Conservation (phyloP, 208 protist genomes). For the Trypanosoma brucei region DNA sequence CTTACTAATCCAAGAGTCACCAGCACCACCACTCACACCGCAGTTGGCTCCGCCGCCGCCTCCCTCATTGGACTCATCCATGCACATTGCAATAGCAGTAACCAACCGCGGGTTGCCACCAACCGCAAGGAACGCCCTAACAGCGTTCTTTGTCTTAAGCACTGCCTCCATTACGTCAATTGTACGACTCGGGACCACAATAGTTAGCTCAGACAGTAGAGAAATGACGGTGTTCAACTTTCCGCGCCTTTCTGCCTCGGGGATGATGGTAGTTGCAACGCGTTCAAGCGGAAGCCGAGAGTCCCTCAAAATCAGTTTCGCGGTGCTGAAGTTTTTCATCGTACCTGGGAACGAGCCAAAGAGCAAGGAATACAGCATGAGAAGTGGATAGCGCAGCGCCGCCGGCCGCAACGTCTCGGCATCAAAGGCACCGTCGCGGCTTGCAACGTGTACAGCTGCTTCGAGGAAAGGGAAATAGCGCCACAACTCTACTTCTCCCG, state of each 20-base stretch:
- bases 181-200: slow-evolving; percentile 44
- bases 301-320: slow-evolving; percentile 59
- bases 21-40: slow-evolving; percentile 1
- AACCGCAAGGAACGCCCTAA: slow-evolving; percentile 60
- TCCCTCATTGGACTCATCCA: slow-evolving; percentile 72
- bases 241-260: slow-evolving; percentile 60
- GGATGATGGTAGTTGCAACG: slow-evolving; percentile 54
- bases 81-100: slow-evolving; percentile 86
- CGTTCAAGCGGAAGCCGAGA: slow-evolving; percentile 57
- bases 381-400: slow-evolving; percentile 57
- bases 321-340: slow-evolving; percentile 72
- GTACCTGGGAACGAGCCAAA: slow-evolving; percentile 62
- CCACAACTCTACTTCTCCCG: slow-evolving; percentile 69
- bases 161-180: slow-evolving; percentile 74
- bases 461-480: slow-evolving; percentile 75
- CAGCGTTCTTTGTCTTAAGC: slow-evolving; percentile 55
- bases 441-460: slow-evolving; percentile 77
- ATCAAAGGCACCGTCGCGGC: slow-evolving; percentile 76
- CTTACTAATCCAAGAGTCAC: slow-evolving; percentile 78
- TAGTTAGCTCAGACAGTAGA: slow-evolving; percentile 77
- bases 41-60: background rate
- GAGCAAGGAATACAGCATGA: slow-evolving; percentile 72
- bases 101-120: slow-evolving; percentile 76
- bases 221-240: slow-evolving; percentile 63
- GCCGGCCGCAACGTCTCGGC: slow-evolving; percentile 58